phyloP scores from a whole-genome alignment of 345 rosid species.

The Camelina laxa region DNA sequence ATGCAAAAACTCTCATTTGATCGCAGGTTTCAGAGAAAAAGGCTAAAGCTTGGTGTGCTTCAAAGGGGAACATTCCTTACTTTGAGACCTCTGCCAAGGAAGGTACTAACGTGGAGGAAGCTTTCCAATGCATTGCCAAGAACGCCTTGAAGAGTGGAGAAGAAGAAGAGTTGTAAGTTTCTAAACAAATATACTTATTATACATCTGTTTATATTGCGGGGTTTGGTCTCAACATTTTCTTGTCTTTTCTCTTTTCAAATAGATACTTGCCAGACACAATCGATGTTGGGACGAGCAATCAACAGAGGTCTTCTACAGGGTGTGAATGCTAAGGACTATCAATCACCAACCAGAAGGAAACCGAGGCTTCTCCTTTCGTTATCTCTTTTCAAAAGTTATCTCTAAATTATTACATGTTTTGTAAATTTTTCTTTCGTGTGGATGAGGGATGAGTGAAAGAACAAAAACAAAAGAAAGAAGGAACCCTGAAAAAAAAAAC shows the following conservation, averaged over 20 bases:
- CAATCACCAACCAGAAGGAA: neutral
- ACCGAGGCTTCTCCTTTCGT: neutral
- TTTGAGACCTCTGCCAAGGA: conserved; percentile 99
- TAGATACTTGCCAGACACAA: conserved; percentile 72
- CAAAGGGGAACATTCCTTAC: conserved; percentile 95
- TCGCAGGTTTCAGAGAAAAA: conserved; percentile 91
- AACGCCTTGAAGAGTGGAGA: conserved; percentile 89
- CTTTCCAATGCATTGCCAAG: conserved; percentile 94
- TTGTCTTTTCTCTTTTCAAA: neutral
- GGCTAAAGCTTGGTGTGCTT: conserved; percentile 97
- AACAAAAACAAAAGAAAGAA: neutral
- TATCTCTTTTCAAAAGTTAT: conserved; percentile 33
- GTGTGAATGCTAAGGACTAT: conserved; percentile 57
- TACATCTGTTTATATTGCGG: neutral
- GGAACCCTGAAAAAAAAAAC: neutral
- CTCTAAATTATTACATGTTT: conserved; percentile 6
- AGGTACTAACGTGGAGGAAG: conserved; percentile 95
- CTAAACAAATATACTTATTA: neutral
- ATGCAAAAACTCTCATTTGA: neutral
- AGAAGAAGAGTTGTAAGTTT: conserved; percentile 94
- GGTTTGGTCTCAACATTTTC: conserved; percentile 14
- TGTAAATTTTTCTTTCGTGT: neutral
- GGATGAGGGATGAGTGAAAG: neutral
- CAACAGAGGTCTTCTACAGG: conserved; percentile 57
- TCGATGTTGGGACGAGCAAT: conserved; percentile 59